phyloP scores from a whole-genome alignment of 495 filamentous ascomycete species.

The Xeromyces bisporus region DNA sequence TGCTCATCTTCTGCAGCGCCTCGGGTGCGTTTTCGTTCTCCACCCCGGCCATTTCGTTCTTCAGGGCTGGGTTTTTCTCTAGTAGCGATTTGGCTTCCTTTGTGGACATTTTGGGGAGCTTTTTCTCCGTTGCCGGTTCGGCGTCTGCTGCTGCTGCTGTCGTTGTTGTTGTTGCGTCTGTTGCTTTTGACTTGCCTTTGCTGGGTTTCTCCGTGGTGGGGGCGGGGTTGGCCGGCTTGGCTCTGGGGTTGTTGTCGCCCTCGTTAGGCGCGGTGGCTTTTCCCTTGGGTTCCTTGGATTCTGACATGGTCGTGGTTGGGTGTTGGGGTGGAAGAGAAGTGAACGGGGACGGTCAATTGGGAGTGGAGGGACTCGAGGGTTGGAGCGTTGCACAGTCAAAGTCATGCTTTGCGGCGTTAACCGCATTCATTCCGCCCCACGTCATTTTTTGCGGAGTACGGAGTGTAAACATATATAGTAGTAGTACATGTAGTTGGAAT shows the following conservation, averaged over 20 bases:
- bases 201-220: constrained; percentile 3
- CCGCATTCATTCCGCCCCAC: no score
- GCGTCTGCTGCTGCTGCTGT: constrained; percentile 5
- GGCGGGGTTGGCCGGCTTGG: neutral
- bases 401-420: no score
- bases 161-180: constrained; percentile 10
- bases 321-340: constrained; percentile 1
- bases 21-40: constrained; percentile 36
- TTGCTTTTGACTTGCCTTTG: constrained; percentile 12
- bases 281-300: constrained; percentile 22
- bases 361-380: constrained; percentile 1
- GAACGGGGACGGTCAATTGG: constrained; percentile 8
- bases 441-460: no score
- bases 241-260: neutral
- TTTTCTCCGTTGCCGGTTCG: constrained; percentile 15
- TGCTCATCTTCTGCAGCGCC: constrained; percentile 50
- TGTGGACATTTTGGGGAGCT: constrained; percentile 22
- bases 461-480: no score
- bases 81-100: constrained; percentile 28
- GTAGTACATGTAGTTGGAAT: no score
- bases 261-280: constrained; percentile 17
- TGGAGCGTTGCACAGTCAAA: no score
- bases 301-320: constrained; percentile 17
- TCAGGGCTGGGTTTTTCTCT: constrained; percentile 34
- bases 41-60: constrained; percentile 28